Conservation (phyloP, 2,329 filamentous ascomycete genomes). For the Trichoderma koningiopsis region DNA sequence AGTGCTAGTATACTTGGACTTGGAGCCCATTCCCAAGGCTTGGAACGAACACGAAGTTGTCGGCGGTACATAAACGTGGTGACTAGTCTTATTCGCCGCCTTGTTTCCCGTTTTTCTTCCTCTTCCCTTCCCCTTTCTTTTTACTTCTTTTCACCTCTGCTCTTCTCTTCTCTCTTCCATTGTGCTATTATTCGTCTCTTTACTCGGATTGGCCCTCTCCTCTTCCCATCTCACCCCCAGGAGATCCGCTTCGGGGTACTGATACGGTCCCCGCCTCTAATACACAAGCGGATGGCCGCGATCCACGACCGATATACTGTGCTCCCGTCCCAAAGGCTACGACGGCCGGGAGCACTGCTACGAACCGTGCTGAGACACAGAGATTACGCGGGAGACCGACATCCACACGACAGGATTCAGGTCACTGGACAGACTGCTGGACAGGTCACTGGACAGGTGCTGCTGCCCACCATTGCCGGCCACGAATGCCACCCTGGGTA, state of each 20-base stretch:
- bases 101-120: not conserved
- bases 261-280: not conserved
- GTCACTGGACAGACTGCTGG: not conserved
- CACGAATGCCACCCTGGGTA: not conserved
- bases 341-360: conserved; percentile 26
- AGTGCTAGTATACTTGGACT: not conserved
- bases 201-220: not conserved
- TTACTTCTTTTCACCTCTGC: not conserved
- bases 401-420: not conserved
- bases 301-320: conserved; percentile 25
- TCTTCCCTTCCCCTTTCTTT: not conserved
- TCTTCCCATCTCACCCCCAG: not conserved
- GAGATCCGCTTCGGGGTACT: not conserved
- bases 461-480: not conserved
- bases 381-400: conserved; percentile 22
- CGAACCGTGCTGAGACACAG: conserved; percentile 25
- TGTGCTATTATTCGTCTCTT: not conserved
- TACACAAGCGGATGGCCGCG: conserved; percentile 25
- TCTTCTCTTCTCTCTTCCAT: not conserved
- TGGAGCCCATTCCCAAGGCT: not conserved
- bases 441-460: not conserved
- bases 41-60: not conserved
- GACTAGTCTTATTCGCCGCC: conserved; percentile 6
- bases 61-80: not conserved
- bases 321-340: conserved; percentile 24